Evolutionary conservation across 1,284 basidiomycete species (phyloP).

Genomic region (Xerocomus amazonicus): DNA sequence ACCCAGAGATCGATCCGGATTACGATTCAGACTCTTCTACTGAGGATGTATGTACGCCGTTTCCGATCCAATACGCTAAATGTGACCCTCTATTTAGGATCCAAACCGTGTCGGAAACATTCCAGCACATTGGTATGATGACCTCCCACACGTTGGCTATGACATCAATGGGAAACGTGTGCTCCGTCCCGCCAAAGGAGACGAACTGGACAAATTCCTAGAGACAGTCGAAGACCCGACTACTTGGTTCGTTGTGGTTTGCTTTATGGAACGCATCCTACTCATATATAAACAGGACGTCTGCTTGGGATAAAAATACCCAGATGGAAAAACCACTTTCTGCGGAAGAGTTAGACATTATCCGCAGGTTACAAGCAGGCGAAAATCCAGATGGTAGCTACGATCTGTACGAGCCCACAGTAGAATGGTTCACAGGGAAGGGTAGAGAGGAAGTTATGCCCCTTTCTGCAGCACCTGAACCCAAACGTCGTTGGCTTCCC

Average conservation of each 20-base stretch:
- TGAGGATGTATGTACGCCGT: slow-evolving; percentile 73
- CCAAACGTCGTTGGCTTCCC: slow-evolving; percentile 94
- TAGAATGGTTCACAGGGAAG: slow-evolving; percentile 97
- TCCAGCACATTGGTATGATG: slow-evolving; percentile 99
- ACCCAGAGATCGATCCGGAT: slow-evolving; percentile 91
- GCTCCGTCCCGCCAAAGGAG: slow-evolving; percentile 90
- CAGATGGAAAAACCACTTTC: slow-evolving; percentile 88
- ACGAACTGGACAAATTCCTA: slow-evolving; percentile 97
- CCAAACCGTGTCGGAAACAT: slow-evolving; percentile 95
- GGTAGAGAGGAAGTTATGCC: slow-evolving; percentile 95
- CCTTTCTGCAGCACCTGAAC: slow-evolving; percentile 87
- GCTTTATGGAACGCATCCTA: slow-evolving; percentile 1
- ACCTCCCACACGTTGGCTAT: slow-evolving; percentile 99
- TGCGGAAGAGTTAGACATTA: slow-evolving; percentile 92
- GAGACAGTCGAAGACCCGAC: slow-evolving; percentile 90
- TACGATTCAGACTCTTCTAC: slow-evolving; percentile 98
- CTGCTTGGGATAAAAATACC: slow-evolving; percentile 87
- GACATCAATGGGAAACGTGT: slow-evolving; percentile 94
- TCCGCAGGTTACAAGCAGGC: slow-evolving; percentile 82
- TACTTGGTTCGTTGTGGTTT: slow-evolving; percentile 62
- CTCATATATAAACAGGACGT: slow-evolving; percentile 59
- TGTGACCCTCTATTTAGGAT: slow-evolving; percentile 46
- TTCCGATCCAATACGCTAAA: slow-evolving; percentile 8
- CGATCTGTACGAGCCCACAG: slow-evolving; percentile 89
- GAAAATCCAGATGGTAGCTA: slow-evolving; percentile 92